These are phyloP conservation scores for Coprinellus aureogranulatus DNA, from an alignment of 768 basidiomycete species.

Conservation along the genomic window DNA sequence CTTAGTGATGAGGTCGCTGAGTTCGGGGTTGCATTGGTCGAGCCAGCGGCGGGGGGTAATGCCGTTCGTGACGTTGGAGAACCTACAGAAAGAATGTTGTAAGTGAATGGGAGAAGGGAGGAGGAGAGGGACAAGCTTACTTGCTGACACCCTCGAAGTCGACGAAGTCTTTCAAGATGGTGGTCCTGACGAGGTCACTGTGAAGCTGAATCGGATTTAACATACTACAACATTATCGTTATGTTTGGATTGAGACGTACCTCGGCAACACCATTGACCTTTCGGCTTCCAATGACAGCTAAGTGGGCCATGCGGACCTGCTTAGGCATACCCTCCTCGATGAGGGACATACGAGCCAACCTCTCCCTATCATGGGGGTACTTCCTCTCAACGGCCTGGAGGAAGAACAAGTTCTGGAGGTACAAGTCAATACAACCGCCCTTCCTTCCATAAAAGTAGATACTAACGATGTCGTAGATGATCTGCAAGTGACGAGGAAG, in stretches of 20 bases:
- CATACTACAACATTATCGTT: no score
- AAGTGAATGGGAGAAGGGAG: not conserved
- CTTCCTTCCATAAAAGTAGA: no score
- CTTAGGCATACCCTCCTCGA: slow-evolving; percentile 88
- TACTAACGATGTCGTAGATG: slow-evolving; percentile 81
- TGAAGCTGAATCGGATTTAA: slow-evolving; percentile 55
- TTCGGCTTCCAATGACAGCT: slow-evolving; percentile 83
- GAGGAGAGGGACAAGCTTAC: slow-evolving; percentile 32
- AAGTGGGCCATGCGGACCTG: slow-evolving; percentile 89
- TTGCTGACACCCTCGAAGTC: slow-evolving; percentile 88
- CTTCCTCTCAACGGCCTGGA: slow-evolving; percentile 84
- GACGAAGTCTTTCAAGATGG: slow-evolving; percentile 88
- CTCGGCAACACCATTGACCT: slow-evolving; percentile 96
- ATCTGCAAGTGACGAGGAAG: slow-evolving; percentile 90
- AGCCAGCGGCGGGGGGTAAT: slow-evolving; percentile 93
- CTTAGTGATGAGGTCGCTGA: slow-evolving; percentile 81
- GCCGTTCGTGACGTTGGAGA: slow-evolving; percentile 92
- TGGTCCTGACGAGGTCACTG: slow-evolving; percentile 81
- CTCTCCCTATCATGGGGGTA: slow-evolving; percentile 86
- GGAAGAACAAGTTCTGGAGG: slow-evolving; percentile 41
- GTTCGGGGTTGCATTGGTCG: slow-evolving; percentile 88
- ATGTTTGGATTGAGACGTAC: slow-evolving; percentile 27
- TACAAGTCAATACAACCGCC: no score
- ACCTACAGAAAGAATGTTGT: slow-evolving; percentile 39
- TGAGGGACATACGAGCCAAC: slow-evolving; percentile 84